Base-by-base conservation (phyloP, 768 basidiomycete species). In the Cantharellus anzutake region DNA sequence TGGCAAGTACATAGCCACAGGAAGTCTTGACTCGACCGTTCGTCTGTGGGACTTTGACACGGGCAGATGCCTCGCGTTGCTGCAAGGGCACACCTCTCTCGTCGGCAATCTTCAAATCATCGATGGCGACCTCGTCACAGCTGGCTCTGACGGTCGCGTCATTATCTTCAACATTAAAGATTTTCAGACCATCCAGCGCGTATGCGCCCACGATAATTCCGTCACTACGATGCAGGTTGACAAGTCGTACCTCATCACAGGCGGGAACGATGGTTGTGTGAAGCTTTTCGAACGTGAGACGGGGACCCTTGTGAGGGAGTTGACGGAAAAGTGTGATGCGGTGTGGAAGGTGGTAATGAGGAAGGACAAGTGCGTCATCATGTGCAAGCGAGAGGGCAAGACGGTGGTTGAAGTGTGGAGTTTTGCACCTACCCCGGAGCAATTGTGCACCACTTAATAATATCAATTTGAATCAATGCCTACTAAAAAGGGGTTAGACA, bases 1-100 rank as follows among this genome's bases (percentile, higher is more conserved):
- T 65, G 92, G 93, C 0, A 71, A 80, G 16, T 74, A 80, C 7
- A 78, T 93, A 56, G 87, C 83, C 1, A 87, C 87, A 3, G 93
- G 91, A 3, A 84, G 84, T n/a, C 71, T 94, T 63, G 93, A 97
- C 66, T 92, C 89, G n/a, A 89, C 85, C 1, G 86, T 96, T 2
- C 75, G 92, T 2, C 79, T 97, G 0, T 98, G 94, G 94, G 81
- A 85, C 63, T 39, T 51, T 41, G 61, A 37, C 35, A 5, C 68
- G 92, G 89, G 4, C 73, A 81, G 60, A 29, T 94, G 91, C 67
- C 66, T 83, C 5, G 92, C 91, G 1, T 77, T 92, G 16, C 75
- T 97, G 0, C 86, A 89, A 71, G 91, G 87, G 2, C 93, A 97
- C 70, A 91, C 88, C 0, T 83, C 87, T 0, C 83, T 97, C 59